Evolutionary conservation across 495 filamentous ascomycete genomes (phyloP).

Genomic region (Hypoxylon trugodes): DNA sequence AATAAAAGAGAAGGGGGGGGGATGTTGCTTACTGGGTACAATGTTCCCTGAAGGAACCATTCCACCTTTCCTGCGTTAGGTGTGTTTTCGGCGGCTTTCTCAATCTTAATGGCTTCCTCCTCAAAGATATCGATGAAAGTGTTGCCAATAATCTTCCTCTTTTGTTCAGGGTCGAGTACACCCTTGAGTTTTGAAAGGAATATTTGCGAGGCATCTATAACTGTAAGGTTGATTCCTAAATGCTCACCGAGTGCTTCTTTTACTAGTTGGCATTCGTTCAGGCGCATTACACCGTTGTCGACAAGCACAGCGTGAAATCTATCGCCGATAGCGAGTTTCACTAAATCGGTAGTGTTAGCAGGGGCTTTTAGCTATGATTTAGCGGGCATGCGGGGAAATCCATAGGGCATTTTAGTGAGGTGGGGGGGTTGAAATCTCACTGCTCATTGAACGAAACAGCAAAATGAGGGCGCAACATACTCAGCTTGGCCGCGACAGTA

Average conservation of each 20-base stretch:
- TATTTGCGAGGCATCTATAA: constrained; percentile 78
- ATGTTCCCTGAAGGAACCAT: constrained; percentile 85
- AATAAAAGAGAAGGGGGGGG: not conserved
- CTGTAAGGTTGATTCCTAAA: constrained; percentile 88
- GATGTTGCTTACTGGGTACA: constrained; percentile 64
- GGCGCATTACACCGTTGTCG: constrained; percentile 80
- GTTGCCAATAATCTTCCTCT: constrained; percentile 90
- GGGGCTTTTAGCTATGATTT: not conserved
- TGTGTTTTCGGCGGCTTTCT: constrained; percentile 68
- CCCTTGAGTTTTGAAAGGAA: constrained; percentile 81
- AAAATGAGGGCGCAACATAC: constrained; percentile 51
- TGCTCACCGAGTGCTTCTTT: constrained; percentile 77
- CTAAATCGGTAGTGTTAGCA: constrained; percentile 6
- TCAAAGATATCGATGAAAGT: constrained; percentile 92
- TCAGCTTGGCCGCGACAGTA: constrained; percentile 87
- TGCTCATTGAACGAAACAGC: not conserved
- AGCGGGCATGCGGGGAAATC: not conserved
- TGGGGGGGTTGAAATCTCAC: no score
- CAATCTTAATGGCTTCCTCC: constrained; percentile 78
- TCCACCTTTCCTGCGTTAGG: constrained; percentile 73
- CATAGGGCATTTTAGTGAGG: no score
- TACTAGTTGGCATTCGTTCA: constrained; percentile 83
- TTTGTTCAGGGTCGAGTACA: constrained; percentile 83
- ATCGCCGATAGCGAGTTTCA: constrained; percentile 77
- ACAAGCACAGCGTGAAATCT: constrained; percentile 91